Evolutionary conservation across 2,329 filamentous ascomycete genomes (phyloP).

Genomic region (Penicillium italicum): DNA sequence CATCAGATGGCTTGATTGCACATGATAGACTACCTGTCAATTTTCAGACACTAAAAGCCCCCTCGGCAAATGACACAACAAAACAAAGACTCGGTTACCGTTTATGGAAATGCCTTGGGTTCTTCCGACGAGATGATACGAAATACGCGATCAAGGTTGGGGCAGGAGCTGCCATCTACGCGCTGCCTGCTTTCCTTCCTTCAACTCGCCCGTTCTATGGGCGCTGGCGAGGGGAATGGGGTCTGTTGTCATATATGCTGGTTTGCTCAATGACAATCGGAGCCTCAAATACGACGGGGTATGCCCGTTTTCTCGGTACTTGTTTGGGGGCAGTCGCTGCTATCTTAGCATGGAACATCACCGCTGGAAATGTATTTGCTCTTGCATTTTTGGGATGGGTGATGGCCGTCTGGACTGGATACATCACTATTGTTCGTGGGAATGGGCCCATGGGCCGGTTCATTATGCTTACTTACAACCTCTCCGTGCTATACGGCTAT

Average conservation of each 20-base stretch:
- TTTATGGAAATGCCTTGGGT: conserved; percentile 43
- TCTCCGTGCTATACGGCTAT: conserved; percentile 91
- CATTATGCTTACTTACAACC: conserved; percentile 92
- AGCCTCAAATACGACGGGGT: conserved; percentile 88
- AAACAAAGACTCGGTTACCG: conserved; percentile 41
- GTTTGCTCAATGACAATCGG: conserved; percentile 98
- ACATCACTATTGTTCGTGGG: conserved; percentile 77
- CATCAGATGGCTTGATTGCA: conserved; percentile 9
- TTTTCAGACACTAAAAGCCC: background rate
- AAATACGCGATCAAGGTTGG: conserved; percentile 91
- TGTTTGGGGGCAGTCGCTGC: conserved; percentile 74
- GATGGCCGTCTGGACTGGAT: conserved; percentile 79
- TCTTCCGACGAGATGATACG: conserved; percentile 63
- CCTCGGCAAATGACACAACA: conserved; percentile 8
- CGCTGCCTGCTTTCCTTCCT: conserved; percentile 80
- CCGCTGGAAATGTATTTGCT: conserved; percentile 67
- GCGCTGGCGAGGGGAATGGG: conserved; percentile 95
- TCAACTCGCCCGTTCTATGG: conserved; percentile 74
- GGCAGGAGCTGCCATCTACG: conserved; percentile 82
- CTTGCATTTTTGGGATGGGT: conserved; percentile 80
- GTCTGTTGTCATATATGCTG: conserved; percentile 93
- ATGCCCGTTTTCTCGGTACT: conserved; percentile 81
- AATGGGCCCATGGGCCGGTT: conserved; percentile 91
- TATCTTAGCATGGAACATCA: conserved; percentile 71
- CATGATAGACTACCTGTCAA: conserved; percentile 9